A percentile compares a stretch with the other conserved stretches of the same genome.
phyloP scores from a whole-genome alignment of 306 rosid species.

The Lotus japonicus region DNA sequence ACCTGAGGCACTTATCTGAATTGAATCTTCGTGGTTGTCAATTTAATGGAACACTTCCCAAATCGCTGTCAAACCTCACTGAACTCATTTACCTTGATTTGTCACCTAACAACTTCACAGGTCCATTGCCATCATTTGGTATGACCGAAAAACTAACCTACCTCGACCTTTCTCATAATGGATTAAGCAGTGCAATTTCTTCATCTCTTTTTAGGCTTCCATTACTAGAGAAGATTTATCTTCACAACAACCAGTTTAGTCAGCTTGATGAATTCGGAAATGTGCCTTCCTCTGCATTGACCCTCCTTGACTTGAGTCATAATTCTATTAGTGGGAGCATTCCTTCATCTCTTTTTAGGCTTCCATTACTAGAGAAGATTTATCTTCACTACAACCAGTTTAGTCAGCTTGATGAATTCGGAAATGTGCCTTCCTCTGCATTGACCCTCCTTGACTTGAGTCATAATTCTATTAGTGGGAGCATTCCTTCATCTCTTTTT shows the following conservation, averaged over 20 bases:
- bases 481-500: conserved; percentile 17
- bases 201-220: too few species aligned
- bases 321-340: conserved; percentile 5
- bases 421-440: too few species aligned
- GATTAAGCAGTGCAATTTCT: background rate
- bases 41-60: conserved; percentile 18
- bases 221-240: too few species aligned
- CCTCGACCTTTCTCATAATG: conserved; percentile 6
- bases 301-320: too few species aligned
- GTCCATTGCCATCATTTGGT: conserved; percentile 23
- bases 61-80: conserved; percentile 13
- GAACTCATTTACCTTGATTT: conserved; percentile 13
- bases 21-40: background rate
- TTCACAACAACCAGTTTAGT: too few species aligned
- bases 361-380: too few species aligned
- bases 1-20: background rate
- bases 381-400: too few species aligned
- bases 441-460: too few species aligned
- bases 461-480: background rate
- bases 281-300: too few species aligned
- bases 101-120: conserved; percentile 1
- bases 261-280: too few species aligned
- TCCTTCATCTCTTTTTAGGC: conserved; percentile 8
- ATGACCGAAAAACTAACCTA: background rate
- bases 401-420: too few species aligned